A percentile compares a stretch with the other conserved stretches of the same genome.
These are phyloP conservation scores for Albophoma yamanashiensis DNA, from an alignment of 2,329 filamentous ascomycete genomes.

Conservation along the genomic window DNA sequence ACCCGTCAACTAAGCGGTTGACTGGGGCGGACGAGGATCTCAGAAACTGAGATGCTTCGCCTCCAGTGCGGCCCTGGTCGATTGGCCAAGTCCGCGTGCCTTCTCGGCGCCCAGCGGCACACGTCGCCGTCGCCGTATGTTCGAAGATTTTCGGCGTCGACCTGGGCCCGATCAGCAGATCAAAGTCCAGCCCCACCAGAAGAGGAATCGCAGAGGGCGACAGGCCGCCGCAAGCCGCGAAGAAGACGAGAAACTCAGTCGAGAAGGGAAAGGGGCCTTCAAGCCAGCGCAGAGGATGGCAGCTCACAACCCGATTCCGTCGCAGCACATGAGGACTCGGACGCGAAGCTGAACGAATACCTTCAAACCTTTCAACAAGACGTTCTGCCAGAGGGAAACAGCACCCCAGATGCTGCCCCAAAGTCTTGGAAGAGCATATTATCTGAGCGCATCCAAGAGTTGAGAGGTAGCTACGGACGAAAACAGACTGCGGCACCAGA, in stretches of 20 bases:
- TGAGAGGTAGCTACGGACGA: not conserved
- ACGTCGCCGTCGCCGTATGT: no score
- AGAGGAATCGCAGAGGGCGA: not conserved
- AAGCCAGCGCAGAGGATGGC: not conserved
- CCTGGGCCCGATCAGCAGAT: not conserved
- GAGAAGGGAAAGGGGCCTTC: not conserved
- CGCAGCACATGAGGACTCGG: not conserved
- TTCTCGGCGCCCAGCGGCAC: not conserved
- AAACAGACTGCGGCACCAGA: not conserved
- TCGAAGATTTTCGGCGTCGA: not conserved
- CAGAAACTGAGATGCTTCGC: slow-evolving; percentile 18
- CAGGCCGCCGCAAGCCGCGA: not conserved
- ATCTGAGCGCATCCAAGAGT: not conserved
- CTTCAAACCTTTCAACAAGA: not conserved
- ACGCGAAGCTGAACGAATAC: not conserved
- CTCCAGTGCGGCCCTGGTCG: slow-evolving; percentile 8
- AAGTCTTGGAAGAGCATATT: not conserved
- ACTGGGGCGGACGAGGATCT: not conserved
- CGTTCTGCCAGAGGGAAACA: not conserved
- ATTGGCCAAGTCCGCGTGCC: slow-evolving; percentile 3
- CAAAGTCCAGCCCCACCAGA: not conserved
- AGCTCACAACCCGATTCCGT: not conserved
- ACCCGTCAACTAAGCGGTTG: not conserved
- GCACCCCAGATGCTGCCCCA: not conserved
- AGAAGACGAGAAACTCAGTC: not conserved